Evolutionary conservation across 805 yeast genomes (phyloP).

Genomic region (Myxozyma melibiosi): DNA sequence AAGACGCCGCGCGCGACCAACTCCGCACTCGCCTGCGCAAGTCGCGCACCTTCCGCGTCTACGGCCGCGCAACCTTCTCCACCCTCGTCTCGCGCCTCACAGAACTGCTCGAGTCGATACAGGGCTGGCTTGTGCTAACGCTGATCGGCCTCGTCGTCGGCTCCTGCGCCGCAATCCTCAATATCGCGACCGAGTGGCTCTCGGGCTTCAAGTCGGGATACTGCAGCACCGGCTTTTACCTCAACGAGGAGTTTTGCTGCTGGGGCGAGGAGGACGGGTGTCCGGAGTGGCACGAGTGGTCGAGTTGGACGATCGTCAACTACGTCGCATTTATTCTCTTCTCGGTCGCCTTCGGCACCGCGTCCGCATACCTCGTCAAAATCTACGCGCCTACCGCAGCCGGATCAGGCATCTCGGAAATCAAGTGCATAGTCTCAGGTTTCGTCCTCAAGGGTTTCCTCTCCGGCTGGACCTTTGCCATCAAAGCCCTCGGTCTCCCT

Average conservation of each 20-base stretch:
- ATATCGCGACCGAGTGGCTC: constrained; percentile 84
- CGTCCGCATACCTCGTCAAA: constrained; percentile 70
- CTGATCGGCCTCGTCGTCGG: constrained; percentile 79
- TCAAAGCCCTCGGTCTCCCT: constrained; percentile 82
- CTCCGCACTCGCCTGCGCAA: constrained; percentile 27
- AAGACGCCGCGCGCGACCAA: constrained; percentile 49
- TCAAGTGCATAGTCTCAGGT: constrained; percentile 91
- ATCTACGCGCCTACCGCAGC: constrained; percentile 83
- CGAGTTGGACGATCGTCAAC: constrained; percentile 44
- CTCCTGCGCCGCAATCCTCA: constrained; percentile 75
- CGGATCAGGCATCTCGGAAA: constrained; percentile 96
- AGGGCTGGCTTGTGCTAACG: constrained; percentile 74
- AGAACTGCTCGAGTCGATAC: constrained; percentile 42
- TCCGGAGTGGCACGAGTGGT: constrained; percentile 71
- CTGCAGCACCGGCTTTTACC: constrained; percentile 68
- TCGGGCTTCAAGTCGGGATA: constrained; percentile 77
- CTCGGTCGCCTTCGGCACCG: constrained; percentile 62
- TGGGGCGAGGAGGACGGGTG: constrained; percentile 63
- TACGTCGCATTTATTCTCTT: constrained; percentile 62
- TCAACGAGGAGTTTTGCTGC: constrained; percentile 81
- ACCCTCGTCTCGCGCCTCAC: constrained; percentile 16
- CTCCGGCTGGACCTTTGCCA: constrained; percentile 66
- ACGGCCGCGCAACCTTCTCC: constrained; percentile 8
- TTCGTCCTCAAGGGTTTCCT: constrained; percentile 78
- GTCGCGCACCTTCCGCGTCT: constrained; percentile 5